Percentiles rank a stretch among this genome's conserved stretches.
Conservation (phyloP, 2,329 filamentous ascomycete species). For the Calonectria ilicicola region DNA sequence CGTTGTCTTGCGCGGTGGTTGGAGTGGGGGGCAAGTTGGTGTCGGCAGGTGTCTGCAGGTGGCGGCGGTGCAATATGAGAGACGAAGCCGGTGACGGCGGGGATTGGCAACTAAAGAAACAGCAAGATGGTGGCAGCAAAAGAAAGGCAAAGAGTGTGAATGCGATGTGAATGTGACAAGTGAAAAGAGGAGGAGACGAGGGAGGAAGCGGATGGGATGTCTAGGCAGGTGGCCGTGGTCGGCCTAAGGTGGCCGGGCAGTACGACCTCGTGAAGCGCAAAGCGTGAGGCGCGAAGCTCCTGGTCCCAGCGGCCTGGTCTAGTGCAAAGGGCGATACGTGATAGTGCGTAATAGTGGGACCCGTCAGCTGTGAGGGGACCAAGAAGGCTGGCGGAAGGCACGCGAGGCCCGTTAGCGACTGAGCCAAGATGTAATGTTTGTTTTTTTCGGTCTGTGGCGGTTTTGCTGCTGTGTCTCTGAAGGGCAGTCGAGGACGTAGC, state of each 20-base stretch:
- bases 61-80: slow-evolving; percentile 1
- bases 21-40: slow-evolving; percentile 23
- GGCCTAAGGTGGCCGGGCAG: slow-evolving; percentile 4
- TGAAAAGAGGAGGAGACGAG: background rate
- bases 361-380: slow-evolving; percentile 15
- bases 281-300: slow-evolving; percentile 10
- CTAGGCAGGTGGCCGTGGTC: slow-evolving; percentile 18
- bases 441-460: background rate
- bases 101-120: slow-evolving; percentile 1
- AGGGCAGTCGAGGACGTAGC: background rate
- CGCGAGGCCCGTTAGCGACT: slow-evolving; percentile 2
- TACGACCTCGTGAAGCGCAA: slow-evolving; percentile 19
- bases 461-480: background rate
- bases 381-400: slow-evolving; percentile 3
- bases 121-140: background rate
- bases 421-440: background rate
- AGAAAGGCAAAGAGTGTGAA: background rate
- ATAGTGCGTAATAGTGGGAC: slow-evolving; percentile 23
- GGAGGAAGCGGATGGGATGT: background rate
- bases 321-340: slow-evolving; percentile 23
- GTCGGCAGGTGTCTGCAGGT: slow-evolving; percentile 24
- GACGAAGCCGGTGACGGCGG: background rate
- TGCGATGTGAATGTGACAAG: background rate
- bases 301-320: slow-evolving; percentile 9
- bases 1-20: slow-evolving; percentile 22